Percentiles rank a stretch among this genome's conserved stretches.
These are phyloP conservation scores for Populus ilicifolia DNA, from an alignment of 345 rosid genomes.

Conservation along the genomic window DNA sequence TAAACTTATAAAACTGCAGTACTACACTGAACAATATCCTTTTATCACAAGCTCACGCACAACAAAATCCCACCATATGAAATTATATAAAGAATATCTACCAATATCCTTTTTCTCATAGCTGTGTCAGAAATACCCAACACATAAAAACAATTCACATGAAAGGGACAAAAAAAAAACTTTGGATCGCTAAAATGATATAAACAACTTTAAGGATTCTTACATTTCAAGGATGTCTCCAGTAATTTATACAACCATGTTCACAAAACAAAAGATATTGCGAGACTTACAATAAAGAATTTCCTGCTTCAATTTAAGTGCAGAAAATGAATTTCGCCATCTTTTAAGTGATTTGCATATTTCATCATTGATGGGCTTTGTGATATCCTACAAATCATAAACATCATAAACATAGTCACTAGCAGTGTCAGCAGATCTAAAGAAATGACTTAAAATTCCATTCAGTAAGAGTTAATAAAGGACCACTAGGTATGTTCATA, in stretches of 20 bases:
- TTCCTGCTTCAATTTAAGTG: slow-evolving; percentile 89
- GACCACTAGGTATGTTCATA: not conserved
- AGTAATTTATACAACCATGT: not conserved
- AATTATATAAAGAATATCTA: no score
- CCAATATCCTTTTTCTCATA: no score
- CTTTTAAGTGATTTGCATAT: slow-evolving; percentile 68
- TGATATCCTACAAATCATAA: slow-evolving; percentile 58
- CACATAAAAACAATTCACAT: no score
- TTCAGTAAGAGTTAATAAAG: not conserved
- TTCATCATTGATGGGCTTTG: slow-evolving; percentile 77
- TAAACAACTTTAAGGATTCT: not conserved
- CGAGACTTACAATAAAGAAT: slow-evolving; percentile 74
- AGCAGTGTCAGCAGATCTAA: not conserved
- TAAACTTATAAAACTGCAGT: no score
- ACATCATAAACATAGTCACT: not conserved
- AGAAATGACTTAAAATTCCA: not conserved
- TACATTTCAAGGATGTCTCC: not conserved
- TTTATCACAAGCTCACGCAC: no score
- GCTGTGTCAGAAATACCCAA: no score
- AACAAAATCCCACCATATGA: no score
- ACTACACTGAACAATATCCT: no score
- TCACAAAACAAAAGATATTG: not conserved
- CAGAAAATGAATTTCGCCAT: slow-evolving; percentile 79
- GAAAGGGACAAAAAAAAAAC: no score
- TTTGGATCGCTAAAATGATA: not conserved